Conservation (phyloP, 2,329 filamentous ascomycete species). For the Cytospora piceae region DNA sequence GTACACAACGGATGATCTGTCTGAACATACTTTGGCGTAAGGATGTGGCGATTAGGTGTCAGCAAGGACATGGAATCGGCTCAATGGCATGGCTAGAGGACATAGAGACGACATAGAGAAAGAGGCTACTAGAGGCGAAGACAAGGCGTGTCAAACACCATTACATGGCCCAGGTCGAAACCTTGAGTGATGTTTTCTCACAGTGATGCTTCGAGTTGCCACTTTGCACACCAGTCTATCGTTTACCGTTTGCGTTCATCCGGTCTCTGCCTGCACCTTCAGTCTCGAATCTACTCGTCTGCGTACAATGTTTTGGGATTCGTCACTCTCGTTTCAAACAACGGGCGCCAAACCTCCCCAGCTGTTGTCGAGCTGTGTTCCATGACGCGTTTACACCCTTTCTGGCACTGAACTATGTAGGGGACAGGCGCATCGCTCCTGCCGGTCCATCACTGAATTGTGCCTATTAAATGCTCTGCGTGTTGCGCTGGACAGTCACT, state of each 20-base stretch:
- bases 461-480: no score
- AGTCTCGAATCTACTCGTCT: no score
- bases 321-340: no score
- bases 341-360: no score
- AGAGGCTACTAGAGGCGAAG: not conserved
- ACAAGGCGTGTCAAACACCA: not conserved
- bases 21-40: not conserved
- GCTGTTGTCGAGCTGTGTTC: no score
- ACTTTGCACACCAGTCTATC: not conserved
- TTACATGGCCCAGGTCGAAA: not conserved
- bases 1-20: not conserved
- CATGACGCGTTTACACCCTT: no score
- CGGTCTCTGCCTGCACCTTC: not conserved
- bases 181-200: not conserved
- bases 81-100: not conserved
- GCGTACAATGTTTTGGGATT: no score
- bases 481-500: no score
- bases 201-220: not conserved
- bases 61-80: not conserved
- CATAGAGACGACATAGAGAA: not conserved
- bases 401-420: no score
- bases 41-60: not conserved
- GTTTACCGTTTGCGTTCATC: not conserved
- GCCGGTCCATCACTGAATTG: no score
- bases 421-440: no score